phyloP scores from a whole-genome alignment of 2,329 filamentous ascomycete species.

The Epichloe sylvatica region DNA sequence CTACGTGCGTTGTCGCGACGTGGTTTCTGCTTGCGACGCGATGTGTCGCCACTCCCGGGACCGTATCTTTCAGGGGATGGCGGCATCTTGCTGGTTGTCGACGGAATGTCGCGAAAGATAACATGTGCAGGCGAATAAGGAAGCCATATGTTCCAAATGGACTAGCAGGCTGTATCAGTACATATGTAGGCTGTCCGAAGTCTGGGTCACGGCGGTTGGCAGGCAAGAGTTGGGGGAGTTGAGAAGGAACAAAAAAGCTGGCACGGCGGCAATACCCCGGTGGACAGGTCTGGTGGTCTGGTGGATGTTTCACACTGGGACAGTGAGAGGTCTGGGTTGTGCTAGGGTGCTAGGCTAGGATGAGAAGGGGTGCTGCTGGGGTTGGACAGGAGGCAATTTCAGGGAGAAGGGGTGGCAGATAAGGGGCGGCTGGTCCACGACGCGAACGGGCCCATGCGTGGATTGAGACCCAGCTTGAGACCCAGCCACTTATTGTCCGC shows the following conservation, averaged over 20 bases:
- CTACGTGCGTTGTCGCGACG: conserved; percentile 3
- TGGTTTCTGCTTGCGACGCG: conserved; percentile 7
- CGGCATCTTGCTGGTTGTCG: too few species aligned
- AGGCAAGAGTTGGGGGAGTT: not conserved
- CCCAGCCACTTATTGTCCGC: conserved; percentile 2
- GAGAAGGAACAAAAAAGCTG: not conserved
- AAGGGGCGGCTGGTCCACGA: conserved; percentile 2
- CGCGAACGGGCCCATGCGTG: conserved; percentile 6
- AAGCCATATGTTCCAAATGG: too few species aligned
- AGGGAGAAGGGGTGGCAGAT: conserved; percentile 11
- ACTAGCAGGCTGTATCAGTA: too few species aligned
- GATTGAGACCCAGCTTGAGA: conserved; percentile 7
- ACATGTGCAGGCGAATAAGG: too few species aligned
- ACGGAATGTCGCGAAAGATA: too few species aligned
- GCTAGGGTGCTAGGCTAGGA: conserved; percentile 11
- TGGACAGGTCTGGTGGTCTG: not conserved
- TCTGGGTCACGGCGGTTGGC: too few species aligned
- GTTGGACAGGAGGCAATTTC: conserved; percentile 14
- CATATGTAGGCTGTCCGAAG: too few species aligned
- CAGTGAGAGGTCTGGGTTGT: conserved; percentile 1
- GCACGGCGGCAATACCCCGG: not conserved
- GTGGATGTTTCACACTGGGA: conserved; percentile 9
- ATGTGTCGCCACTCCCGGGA: conserved; percentile 4
- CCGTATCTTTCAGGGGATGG: not conserved
- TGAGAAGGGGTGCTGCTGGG: conserved; percentile 8